A percentile compares a stretch with the other conserved stretches of the same genome.
Evolutionary conservation across 352 stramenopile species (phyloP).

Genomic region (Phytophthora niederhauseri): DNA sequence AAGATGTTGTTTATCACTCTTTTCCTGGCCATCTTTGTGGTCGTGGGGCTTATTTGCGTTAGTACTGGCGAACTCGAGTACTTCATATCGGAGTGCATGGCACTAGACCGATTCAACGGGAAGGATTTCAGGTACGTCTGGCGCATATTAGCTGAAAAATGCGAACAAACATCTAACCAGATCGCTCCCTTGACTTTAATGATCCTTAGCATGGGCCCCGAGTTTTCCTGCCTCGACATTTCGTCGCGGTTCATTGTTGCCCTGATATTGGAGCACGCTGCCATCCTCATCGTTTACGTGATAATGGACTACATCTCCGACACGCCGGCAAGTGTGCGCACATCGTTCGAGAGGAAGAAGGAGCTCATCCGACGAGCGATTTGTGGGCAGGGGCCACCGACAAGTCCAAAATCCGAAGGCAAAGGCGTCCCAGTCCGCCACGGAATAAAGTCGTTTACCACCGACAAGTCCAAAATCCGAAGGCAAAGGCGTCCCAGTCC

Average conservation of each 20-base stretch:
- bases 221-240: slow-evolving; percentile 81
- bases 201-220: slow-evolving; percentile 70
- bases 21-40: slow-evolving; percentile 81
- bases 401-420: slow-evolving; percentile 18
- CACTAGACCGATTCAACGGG: slow-evolving; percentile 77
- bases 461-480: slow-evolving; percentile 19
- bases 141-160: not conserved
- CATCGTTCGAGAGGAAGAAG: slow-evolving; percentile 86
- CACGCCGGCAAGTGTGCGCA: slow-evolving; percentile 73
- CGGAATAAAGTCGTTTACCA: no score
- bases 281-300: slow-evolving; percentile 76
- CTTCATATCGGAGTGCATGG: slow-evolving; percentile 75
- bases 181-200: slow-evolving; percentile 10
- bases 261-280: slow-evolving; percentile 75
- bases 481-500: slow-evolving; percentile 15
- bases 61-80: slow-evolving; percentile 86
- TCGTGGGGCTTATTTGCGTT: slow-evolving; percentile 86
- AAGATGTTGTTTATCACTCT: slow-evolving; percentile 89
- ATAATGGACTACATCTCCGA: slow-evolving; percentile 86
- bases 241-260: slow-evolving; percentile 82
- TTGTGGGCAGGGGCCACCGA: slow-evolving; percentile 52
- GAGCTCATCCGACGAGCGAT: slow-evolving; percentile 87
- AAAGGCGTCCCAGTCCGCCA: slow-evolving; percentile 22
- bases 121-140: slow-evolving; percentile 78
- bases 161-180: not conserved